Base-by-base conservation (phyloP, 176 grass and related monocot species). In the Neostapfia colusana region DNA sequence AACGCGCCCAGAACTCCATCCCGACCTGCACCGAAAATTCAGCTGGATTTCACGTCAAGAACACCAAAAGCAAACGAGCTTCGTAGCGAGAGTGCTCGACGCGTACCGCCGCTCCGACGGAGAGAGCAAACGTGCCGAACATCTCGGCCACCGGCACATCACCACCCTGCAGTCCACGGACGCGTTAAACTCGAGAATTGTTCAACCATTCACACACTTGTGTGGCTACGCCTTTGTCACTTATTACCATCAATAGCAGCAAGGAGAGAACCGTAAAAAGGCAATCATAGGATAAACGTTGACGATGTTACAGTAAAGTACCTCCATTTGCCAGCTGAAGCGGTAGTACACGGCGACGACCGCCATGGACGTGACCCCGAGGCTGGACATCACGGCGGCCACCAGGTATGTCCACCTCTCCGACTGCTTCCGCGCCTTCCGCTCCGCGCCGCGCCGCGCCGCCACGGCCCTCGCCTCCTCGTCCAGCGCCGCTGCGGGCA, bases 1-100 rank as follows among this genome's bases (percentile, higher is more conserved):
- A 95, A 26, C 81, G 80, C 65, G 92, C 86, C 92, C 92, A 95
- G 61, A 89, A 95, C 81, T 95, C 92, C 92, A 95, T 95, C 28
- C 89, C 92, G 23, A 95, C 92, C 92, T 95, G 70, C 46, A 60
- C 77, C n/a, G 39, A 14, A 15, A 67, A 38, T 37, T 44, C 45
- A 82, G 51, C 48, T 15, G 0, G 5, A 4, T 27, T 62, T 37
- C 5, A 18, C 10, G 15, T 15, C 12, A 10, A 14, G 26, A 11
- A 62, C 35, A 4, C 17, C 0, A 20, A 12, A 21, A 24, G 2
- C 6, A 11, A 16, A 20, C 14, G 79, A 64, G 26, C 1, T 68
- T 8, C n/a, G 0, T 1, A n/a, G n/a, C 11, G 3, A 57, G 51
- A 26, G 50, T 12, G 46, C 56, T 26, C 1, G 55, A 26, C 21